Conservation (phyloP, 2,329 filamentous ascomycete genomes). For the Xylaria polymorpha region DNA sequence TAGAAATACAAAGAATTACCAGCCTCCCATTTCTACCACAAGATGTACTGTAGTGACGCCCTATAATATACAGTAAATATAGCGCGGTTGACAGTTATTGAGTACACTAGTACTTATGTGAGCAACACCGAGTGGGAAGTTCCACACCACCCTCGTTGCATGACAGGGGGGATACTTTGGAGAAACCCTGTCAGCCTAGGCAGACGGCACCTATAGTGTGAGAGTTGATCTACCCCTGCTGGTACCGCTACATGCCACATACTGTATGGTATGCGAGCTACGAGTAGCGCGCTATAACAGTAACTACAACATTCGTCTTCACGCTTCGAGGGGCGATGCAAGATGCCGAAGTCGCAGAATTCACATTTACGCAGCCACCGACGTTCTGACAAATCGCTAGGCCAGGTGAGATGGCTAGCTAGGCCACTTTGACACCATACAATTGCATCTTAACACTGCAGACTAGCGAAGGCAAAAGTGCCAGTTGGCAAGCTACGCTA, state of each 20-base stretch:
- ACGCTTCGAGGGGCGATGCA: slow-evolving; percentile 27
- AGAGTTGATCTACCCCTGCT: slow-evolving; percentile 18
- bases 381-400: slow-evolving; percentile 35
- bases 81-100: slow-evolving; percentile 17
- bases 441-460: slow-evolving; percentile 25
- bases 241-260: slow-evolving; percentile 21
- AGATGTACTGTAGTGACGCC: slow-evolving; percentile 26
- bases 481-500: slow-evolving; percentile 20
- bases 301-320: slow-evolving; percentile 19
- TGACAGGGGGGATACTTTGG: slow-evolving; percentile 29
- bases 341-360: slow-evolving; percentile 28
- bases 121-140: slow-evolving; percentile 16
- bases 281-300: slow-evolving; percentile 27
- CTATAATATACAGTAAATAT: slow-evolving; percentile 39
- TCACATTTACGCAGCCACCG: slow-evolving; percentile 22
- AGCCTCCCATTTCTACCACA: slow-evolving; percentile 28
- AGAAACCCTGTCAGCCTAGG: slow-evolving; percentile 36
- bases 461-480: slow-evolving; percentile 30
- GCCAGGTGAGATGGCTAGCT: slow-evolving; percentile 26
- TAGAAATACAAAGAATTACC: slow-evolving; percentile 32
- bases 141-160: slow-evolving; percentile 25
- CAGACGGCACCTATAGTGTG: slow-evolving; percentile 27
- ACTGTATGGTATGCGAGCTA: slow-evolving; percentile 9
- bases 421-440: slow-evolving; percentile 26
- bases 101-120: neutral